Percentiles rank a stretch among this genome's conserved stretches.
Conservation (phyloP, 1,284 basidiomycete genomes). For the Pascua guehoae region DNA sequence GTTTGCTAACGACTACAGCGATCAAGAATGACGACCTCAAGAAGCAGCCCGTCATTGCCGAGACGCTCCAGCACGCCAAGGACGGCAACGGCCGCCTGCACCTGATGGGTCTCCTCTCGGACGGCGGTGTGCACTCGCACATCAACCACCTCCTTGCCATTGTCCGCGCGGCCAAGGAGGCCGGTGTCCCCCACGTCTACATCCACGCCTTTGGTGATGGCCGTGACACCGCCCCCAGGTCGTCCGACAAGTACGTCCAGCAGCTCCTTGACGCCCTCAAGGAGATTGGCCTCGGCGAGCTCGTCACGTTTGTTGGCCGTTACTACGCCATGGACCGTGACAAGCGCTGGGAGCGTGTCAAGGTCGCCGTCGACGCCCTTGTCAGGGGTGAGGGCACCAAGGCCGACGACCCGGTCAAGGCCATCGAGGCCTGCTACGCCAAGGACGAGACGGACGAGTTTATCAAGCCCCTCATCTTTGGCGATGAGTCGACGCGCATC, state of each 20-base stretch:
- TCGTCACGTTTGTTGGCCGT: slow-evolving; percentile 76
- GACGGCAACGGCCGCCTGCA: slow-evolving; percentile 74
- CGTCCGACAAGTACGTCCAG: slow-evolving; percentile 67
- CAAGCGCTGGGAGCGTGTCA: slow-evolving; percentile 88
- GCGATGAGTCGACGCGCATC: slow-evolving; percentile 71
- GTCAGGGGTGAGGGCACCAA: slow-evolving; percentile 68
- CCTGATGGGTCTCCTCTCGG: slow-evolving; percentile 79
- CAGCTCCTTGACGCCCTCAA: slow-evolving; percentile 73
- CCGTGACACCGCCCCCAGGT: slow-evolving; percentile 81
- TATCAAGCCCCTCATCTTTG: slow-evolving; percentile 83
- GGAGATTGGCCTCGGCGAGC: slow-evolving; percentile 59
- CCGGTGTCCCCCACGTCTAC: slow-evolving; percentile 75
- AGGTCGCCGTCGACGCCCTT: slow-evolving; percentile 78
- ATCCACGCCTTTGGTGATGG: slow-evolving; percentile 84
- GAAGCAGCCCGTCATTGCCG: slow-evolving; percentile 68
- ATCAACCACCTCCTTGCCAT: slow-evolving; percentile 80
- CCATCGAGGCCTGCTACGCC: slow-evolving; percentile 68
- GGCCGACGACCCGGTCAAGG: slow-evolving; percentile 61
- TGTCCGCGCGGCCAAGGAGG: slow-evolving; percentile 78
- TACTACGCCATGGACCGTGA: slow-evolving; percentile 96
- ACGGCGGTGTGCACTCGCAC: slow-evolving; percentile 92
- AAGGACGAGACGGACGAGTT: slow-evolving; percentile 87
- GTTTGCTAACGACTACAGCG: slow-evolving; percentile 42
- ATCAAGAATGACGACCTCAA: slow-evolving; percentile 85
- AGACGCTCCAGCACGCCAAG: slow-evolving; percentile 70